Conservation (phyloP, 2,329 filamentous ascomycete species). For the Elsinoe necatrix region DNA sequence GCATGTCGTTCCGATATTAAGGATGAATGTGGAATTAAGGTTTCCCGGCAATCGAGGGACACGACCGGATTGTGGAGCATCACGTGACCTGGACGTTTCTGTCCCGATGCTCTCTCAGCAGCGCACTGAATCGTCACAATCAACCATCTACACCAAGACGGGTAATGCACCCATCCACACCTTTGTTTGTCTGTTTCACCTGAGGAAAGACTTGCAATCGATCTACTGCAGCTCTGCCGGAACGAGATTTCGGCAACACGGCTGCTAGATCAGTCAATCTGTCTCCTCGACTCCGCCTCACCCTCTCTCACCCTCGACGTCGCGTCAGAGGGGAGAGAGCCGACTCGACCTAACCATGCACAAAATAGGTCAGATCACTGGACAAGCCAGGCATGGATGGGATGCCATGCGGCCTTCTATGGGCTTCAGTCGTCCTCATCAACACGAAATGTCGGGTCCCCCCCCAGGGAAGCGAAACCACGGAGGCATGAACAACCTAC, state of each 20-base stretch:
- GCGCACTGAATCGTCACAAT: constrained; percentile 13
- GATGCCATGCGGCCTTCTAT: constrained; percentile 56
- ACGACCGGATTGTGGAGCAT: constrained; percentile 2
- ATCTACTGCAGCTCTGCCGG: constrained; percentile 12
- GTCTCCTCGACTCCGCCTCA: constrained; percentile 5
- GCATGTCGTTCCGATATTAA: not conserved
- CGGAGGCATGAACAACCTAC: constrained; percentile 36
- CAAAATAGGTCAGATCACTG: constrained; percentile 61
- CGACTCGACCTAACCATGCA: constrained; percentile 41
- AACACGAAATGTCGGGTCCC: constrained; percentile 20
- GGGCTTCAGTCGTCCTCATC: constrained; percentile 43
- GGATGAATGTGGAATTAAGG: not conserved
- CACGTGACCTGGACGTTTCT: constrained; percentile 5
- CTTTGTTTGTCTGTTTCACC: not conserved
- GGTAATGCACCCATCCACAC: not conserved
- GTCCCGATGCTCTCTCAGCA: not conserved
- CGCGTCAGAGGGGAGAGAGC: constrained; percentile 16
- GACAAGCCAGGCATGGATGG: constrained; percentile 58
- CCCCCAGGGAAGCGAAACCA: constrained; percentile 50
- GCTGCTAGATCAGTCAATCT: constrained; percentile 13
- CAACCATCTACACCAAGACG: not conserved
- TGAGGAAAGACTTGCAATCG: constrained; percentile 2
- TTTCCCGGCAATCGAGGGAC: not conserved
- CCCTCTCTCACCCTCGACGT: constrained; percentile 14
- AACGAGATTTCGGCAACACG: constrained; percentile 10